phyloP scores from a whole-genome alignment of 1,284 basidiomycete species.

The Ceratobasidium theobromae region DNA sequence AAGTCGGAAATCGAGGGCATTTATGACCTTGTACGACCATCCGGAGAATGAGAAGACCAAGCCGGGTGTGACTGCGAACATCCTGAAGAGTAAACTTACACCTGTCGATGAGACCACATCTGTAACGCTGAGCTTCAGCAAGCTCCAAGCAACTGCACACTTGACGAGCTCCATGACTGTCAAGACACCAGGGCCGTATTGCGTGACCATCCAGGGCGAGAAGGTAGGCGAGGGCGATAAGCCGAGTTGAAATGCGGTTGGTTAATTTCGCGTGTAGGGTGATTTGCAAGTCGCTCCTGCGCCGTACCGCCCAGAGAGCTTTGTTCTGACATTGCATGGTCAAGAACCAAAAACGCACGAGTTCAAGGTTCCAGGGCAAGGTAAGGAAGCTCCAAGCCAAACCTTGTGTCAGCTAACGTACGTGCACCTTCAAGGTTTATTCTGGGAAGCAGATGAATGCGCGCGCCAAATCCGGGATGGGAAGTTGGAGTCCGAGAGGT shows the following conservation, averaged over 20 bases:
- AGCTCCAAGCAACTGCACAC: slow-evolving; percentile 40
- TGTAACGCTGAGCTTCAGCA: slow-evolving; percentile 70
- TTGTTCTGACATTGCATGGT: slow-evolving; percentile 48
- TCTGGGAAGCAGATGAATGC: slow-evolving; percentile 82
- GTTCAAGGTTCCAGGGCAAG: slow-evolving; percentile 54
- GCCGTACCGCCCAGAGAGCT: slow-evolving; percentile 62
- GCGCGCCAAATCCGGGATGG: slow-evolving; percentile 66
- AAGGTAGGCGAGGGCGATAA: slow-evolving; percentile 35
- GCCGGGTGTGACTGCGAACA: slow-evolving; percentile 48
- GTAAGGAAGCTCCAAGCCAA: slow-evolving; percentile 34
- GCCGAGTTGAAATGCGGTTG: slow-evolving; percentile 6
- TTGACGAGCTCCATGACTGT: slow-evolving; percentile 48
- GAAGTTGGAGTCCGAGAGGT: slow-evolving; percentile 21
- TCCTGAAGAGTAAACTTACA: slow-evolving; percentile 50
- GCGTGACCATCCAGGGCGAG: slow-evolving; percentile 53
- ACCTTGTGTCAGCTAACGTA: slow-evolving; percentile 46
- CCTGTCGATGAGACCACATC: slow-evolving; percentile 78
- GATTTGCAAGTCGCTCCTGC: slow-evolving; percentile 60
- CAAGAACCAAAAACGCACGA: slow-evolving; percentile 47
- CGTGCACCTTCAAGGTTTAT: slow-evolving; percentile 61
- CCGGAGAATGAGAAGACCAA: slow-evolving; percentile 60
- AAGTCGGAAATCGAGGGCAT: slow-evolving; percentile 51
- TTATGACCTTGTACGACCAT: slow-evolving; percentile 75
- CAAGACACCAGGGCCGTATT: not conserved
- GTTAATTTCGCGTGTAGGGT: slow-evolving; percentile 21